Evolutionary conservation across 1,284 basidiomycete genomes (phyloP), one percentile per base, ranked within the genome.

Genomic region (Fomes fomentarius): DNA sequence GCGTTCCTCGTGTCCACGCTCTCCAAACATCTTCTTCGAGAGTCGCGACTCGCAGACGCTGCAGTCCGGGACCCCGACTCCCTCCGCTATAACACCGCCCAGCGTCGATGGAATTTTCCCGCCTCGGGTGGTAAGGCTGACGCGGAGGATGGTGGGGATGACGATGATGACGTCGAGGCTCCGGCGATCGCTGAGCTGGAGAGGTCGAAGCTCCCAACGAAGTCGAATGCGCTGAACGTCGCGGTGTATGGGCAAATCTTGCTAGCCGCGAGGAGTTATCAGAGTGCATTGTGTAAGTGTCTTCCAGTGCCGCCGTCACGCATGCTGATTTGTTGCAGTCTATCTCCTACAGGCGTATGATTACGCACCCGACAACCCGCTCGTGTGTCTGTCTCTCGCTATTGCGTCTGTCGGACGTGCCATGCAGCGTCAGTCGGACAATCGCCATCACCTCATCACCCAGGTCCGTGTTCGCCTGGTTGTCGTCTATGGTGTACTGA

Each of bases 341-440:
- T 98, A 98, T 67, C 78, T 96, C 34, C 71, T 96, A 33, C 88
- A 95, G 60, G 93, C 93, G 0, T 94, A 91, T 69, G 93, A 95
- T 57, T 81, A 91, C 57, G 88, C 87, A 58, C 89, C 85, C 0
- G 79, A 91, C 25, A 93, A 98, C 68, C 91, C 95, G 0, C 77
- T 97, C 68, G 78, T 97, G 17, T 94, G 90, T 66, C 75, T 99
- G 14, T 85, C 81, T 31, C 78, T 96, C 6, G 90, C 89, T 0
- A 85, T 95, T 34, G 88, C 93, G 0, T 97, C 91, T 40, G 76
- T 96, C 31, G 92, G 93, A 9, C 82, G 96, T 33, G 89, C 94
- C 0, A 93, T 94, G 84, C 93, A 96, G 63, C 82, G 96, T 10
- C 95, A 98, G 69, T 88, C 91, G 6, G 96, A 98, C 72, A 98